Base-by-base conservation (phyloP, 805 yeast genomes). In the Starmerella vaccinii region DNA sequence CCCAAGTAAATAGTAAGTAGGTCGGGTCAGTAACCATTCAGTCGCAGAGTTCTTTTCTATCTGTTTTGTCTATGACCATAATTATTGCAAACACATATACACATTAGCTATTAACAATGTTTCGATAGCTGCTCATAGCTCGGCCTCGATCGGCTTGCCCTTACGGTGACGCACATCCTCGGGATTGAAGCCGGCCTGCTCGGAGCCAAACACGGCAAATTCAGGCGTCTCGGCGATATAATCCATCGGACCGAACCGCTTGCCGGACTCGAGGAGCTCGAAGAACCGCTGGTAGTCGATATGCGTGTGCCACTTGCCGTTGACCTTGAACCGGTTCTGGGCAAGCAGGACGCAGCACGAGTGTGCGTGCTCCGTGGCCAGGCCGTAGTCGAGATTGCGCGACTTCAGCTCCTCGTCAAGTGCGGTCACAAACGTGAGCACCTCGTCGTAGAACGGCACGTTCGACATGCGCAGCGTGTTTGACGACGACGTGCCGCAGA, bases 361-460 rank as follows among this genome's bases (percentile, higher is more conserved):
- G 64, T 88, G 97, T 0, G 95, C 95, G 65, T 88, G 97, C 65
- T 89, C 96, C 0, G 96, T 95, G 10, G 96, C 95, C 52, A 88
- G 71, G 43, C 80, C 95, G 62, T 89, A 88, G 24, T 73, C 74
- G 27, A 82, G 71, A 0, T 88, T 88, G 59, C 94, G 75, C 12
- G 71, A 65, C 48, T 76, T 71, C 51, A 88, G 72, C 59, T 81
- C 87, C 12, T 69, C 68, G 40, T 77, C 76, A 56, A 88, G 75
- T 9, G 70, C 72, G 44, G 71, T 72, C 4, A 87, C 96, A 65
- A 88, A 88, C 7, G 65, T 69, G 59, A 78, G 80, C 63, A 95
- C 90, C 65, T 88, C 97, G 56, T 86, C 95, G 63, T 88, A 88
- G 63, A 84, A 88, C 41, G 97, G 97, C 50, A 89, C 92, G 62